Evolutionary conservation across 1,284 basidiomycete genomes (phyloP), one percentile per base, ranked within the genome.

Genomic region (Naganishia liquefaciens): DNA sequence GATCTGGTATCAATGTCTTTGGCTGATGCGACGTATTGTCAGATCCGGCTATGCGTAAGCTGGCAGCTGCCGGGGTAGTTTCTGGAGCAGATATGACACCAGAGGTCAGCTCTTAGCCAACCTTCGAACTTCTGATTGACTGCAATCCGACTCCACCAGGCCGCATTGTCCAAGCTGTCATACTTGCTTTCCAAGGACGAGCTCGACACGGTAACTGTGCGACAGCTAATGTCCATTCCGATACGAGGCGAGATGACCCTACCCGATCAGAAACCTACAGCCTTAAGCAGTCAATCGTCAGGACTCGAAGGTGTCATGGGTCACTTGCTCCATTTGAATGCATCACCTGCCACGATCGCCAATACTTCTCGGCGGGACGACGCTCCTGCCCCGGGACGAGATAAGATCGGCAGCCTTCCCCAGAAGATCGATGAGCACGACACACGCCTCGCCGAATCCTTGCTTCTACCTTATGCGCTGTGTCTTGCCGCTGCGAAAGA

Each of bases 31-130:
- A 39, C 21, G 11, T 13, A 30, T 21, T 25, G 23, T 94, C 5
- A 89, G 90, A 73, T 88, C 90, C 17, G 91, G 92, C 55, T 6
- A 60, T 60, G 6, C 83, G 87, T 68, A 85, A 86, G 5, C 80
- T 96, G 7, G 80, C 87, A 19, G 83, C 84, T 62, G 82, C 81
- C n/a, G 90, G 91, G 1, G 86, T 92, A 28, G 83, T 91, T 27
- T 83, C 88, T 0, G 90, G 89, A 10, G 86, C 84, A 28, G 93
- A 96, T 76, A 95, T 96, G 93, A 95, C 93, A 1, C 90, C 91
- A 15, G 93, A 96, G 84, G 91, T 90, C 68, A 69, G 77, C 23
- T 25, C n/a, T 19, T 37, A 11, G 3, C 19, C 62, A 33, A 17
- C 3, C 28, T 13, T 13, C n/a, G 28, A 47, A 25, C 28, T 52